phyloP scores from a whole-genome alignment of 768 basidiomycete species.

The Hygrophorus russula region DNA sequence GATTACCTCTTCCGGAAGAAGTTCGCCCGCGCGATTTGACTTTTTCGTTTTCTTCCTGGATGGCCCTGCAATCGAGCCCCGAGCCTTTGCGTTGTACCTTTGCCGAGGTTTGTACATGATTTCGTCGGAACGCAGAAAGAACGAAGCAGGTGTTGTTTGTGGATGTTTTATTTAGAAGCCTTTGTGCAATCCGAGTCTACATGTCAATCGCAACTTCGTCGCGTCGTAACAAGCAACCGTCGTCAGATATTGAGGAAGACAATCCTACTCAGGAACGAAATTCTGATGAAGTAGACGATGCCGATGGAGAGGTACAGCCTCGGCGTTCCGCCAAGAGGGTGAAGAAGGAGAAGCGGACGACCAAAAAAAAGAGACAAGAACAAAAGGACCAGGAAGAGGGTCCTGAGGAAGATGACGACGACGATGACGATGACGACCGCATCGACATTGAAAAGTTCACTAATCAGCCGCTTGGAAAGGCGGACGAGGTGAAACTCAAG shows the following conservation, averaged over 20 bases:
- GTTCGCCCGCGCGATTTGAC: slow-evolving; percentile 13
- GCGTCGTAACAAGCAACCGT: slow-evolving; percentile 34
- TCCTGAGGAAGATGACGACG: slow-evolving; percentile 27
- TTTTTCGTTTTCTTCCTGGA: slow-evolving; percentile 53
- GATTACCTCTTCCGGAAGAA: slow-evolving; percentile 9
- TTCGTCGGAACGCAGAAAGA: too few species aligned
- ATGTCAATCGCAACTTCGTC: slow-evolving; percentile 31
- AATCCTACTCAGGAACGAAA: slow-evolving; percentile 21
- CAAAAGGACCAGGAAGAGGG: slow-evolving; percentile 9
- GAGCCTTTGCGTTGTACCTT: slow-evolving; percentile 56
- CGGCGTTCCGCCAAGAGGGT: slow-evolving; percentile 21
- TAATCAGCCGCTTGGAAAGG: slow-evolving; percentile 54
- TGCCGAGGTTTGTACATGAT: slow-evolving; percentile 13
- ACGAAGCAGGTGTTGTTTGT: too few species aligned
- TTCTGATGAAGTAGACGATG: slow-evolving; percentile 35
- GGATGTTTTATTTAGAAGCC: too few species aligned
- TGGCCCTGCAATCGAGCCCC: slow-evolving; percentile 41
- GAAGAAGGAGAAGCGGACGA: slow-evolving; percentile 19
- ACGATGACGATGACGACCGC: slow-evolving; percentile 36
- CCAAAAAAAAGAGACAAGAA: slow-evolving; percentile 13
- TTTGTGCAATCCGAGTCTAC: too few species aligned
- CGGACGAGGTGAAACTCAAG: slow-evolving; percentile 38
- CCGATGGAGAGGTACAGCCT: slow-evolving; percentile 27
- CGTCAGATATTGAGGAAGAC: slow-evolving; percentile 54
- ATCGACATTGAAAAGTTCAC: slow-evolving; percentile 54